A percentile compares a stretch with the other conserved stretches of the same genome.
phyloP scores from a whole-genome alignment of 768 basidiomycete genomes.

The Mycena galopus region DNA sequence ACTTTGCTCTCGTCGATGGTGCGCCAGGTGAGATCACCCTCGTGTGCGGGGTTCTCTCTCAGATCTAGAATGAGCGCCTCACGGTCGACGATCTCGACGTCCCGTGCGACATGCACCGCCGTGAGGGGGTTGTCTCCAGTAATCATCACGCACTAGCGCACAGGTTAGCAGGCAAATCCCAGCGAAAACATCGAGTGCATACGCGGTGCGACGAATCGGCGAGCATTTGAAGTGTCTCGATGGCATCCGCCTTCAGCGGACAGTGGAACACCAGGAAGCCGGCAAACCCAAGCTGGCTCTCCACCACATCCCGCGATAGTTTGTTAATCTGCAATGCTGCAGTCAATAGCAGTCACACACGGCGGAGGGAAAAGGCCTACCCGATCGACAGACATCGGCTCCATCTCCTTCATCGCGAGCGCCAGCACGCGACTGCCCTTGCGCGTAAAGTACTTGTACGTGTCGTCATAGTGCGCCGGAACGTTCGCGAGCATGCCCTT shows the following conservation, averaged over 20 bases:
- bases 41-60: constrained; percentile 81
- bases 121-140: constrained; percentile 99
- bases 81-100: constrained; percentile 97
- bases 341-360: background rate
- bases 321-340: constrained; percentile 81
- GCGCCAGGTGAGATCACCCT: constrained; percentile 89
- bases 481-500: constrained; percentile 84
- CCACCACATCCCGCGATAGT: constrained; percentile 84
- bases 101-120: constrained; percentile 93
- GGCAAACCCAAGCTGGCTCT: constrained; percentile 84
- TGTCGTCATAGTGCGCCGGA: constrained; percentile 90
- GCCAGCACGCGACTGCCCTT: constrained; percentile 95
- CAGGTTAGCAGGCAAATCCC: constrained; percentile 3
- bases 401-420: constrained; percentile 89
- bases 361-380: constrained; percentile 54
- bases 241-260: constrained; percentile 93
- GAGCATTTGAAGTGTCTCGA: constrained; percentile 92
- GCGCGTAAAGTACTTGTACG: constrained; percentile 94
- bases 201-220: constrained; percentile 97
- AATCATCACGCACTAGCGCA: constrained; percentile 95
- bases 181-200: constrained; percentile 47
- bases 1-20: constrained; percentile 93
- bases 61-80: constrained; percentile 94
- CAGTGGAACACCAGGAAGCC: constrained; percentile 99
- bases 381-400: constrained; percentile 76